phyloP scores from a whole-genome alignment of 164 flowering plant species.

The Stephania cephalantha region DNA sequence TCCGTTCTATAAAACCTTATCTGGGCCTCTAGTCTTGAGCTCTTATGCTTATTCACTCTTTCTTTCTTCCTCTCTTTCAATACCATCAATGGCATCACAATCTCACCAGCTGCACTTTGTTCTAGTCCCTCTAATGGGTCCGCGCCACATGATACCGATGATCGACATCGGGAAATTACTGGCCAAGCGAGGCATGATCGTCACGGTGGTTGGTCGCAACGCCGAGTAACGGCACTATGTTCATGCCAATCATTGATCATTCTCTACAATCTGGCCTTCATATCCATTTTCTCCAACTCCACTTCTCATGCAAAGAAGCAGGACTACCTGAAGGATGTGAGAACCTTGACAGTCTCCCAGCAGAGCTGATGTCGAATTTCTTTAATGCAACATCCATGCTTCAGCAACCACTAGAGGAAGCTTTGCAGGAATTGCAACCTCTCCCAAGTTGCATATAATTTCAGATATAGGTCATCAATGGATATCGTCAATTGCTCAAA shows the following conservation, averaged over 20 bases:
- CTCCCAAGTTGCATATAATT: conserved; percentile 40
- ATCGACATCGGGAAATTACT: conserved; percentile 50
- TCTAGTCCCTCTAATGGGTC: conserved; percentile 25
- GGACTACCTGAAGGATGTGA: conserved; percentile 59
- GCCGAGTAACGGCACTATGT: conserved; percentile 32
- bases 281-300: conserved; percentile 21
- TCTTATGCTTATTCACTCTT: too few species aligned
- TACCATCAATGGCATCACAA: conserved; percentile 6
- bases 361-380: conserved; percentile 25
- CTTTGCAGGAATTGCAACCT: conserved; percentile 22
- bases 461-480: conserved; percentile 37
- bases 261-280: conserved; percentile 21
- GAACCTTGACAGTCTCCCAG: conserved; percentile 34
- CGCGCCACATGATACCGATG: conserved; percentile 36
- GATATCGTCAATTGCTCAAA: conserved; percentile 27
- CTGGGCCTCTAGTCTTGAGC: too few species aligned
- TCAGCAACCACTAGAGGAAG: conserved; percentile 30
- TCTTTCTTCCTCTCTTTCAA: not conserved
- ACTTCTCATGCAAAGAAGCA: conserved; percentile 27
- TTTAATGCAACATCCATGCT: conserved; percentile 25
- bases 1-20: too few species aligned
- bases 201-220: conserved; percentile 55
- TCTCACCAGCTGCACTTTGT: conserved; percentile 15
- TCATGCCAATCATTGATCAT: conserved; percentile 14
- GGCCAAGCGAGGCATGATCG: conserved; percentile 25